phyloP scores from a whole-genome alignment of 306 rosid genomes.

The Vachellia pachyceras region DNA sequence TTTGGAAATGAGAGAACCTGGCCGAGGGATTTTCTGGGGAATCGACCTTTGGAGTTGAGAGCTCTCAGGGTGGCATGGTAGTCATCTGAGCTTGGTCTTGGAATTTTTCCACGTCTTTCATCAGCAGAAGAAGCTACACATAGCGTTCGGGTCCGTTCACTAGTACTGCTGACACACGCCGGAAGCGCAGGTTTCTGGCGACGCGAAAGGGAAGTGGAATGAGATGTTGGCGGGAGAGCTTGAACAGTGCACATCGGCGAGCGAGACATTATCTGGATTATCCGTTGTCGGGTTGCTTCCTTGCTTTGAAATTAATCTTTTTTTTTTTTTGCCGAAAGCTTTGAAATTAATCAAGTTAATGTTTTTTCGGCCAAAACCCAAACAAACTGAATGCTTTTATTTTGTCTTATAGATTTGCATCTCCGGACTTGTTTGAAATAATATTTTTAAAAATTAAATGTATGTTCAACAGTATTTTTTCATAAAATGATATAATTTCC shows the following conservation, averaged over 20 bases:
- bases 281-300: slow-evolving; percentile 7
- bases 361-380: too few species aligned
- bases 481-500: too few species aligned
- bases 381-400: too few species aligned
- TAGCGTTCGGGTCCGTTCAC: slow-evolving; percentile 29
- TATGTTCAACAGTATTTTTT: too few species aligned
- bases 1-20: slow-evolving; percentile 54
- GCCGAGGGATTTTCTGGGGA: slow-evolving; percentile 88
- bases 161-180: slow-evolving; percentile 19
- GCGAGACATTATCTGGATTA: slow-evolving; percentile 39
- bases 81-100: slow-evolving; percentile 55
- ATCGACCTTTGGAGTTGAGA: slow-evolving; percentile 87
- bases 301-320: not conserved
- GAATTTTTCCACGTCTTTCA: slow-evolving; percentile 32
- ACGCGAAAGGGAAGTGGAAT: not conserved
- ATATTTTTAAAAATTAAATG: too few species aligned
- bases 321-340: too few species aligned
- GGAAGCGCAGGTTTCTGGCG: slow-evolving; percentile 32
- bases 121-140: slow-evolving; percentile 46
- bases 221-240: slow-evolving; percentile 57
- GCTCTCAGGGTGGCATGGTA: slow-evolving; percentile 77
- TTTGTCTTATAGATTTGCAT: too few species aligned
- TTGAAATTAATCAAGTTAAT: too few species aligned
- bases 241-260: not conserved
- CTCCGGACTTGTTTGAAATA: too few species aligned